Evolutionary conservation across 1,284 basidiomycete genomes (phyloP), one percentile per base, ranked within the genome.

Genomic region (Naganishia cerealis): DNA sequence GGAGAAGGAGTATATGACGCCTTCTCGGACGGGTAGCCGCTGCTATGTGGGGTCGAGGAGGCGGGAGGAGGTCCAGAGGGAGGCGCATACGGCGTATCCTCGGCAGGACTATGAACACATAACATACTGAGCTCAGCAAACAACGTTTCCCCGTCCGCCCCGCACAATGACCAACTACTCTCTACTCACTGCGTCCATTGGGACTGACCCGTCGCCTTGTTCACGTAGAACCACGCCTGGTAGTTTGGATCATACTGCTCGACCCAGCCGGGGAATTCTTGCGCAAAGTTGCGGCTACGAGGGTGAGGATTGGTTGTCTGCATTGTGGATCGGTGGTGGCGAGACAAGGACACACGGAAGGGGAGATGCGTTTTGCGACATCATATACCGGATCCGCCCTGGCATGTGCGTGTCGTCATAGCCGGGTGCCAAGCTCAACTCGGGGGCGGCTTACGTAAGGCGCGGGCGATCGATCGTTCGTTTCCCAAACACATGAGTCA

Each of bases 201-300:
- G 24, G 71, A 73, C 61, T 76, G 66, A 9, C 77, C 78, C 4
- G 79, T 75, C 8, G 76, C 76, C 62, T 75, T 79, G 72, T 82
- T 78, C 21, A 81, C 79, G 72, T 81, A 82, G 74, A 81, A 82
- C 78, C 78, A 81, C 0, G 79, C 73, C 56, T 80, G 74, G 73
- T 82, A 75, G n/a, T 78, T 72, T n/a, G 73, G 66, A 71, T 81
- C 78, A 71, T 76, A 79, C 62, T 74, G 73, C 38, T 67, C 52
- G 16, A 72, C 67, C 71, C 71, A 74, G 39, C 71, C 71, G 63
- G 71, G 61, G 69, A 71, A 50, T 40, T 69, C 67, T 67, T 66
- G 33, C 10, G 52, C 36, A 43, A 69, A 67, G 29, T 66, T 66
- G 39, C 48, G 48, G 16, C 46, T 62, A 15, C 57, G 57, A 0